Percentiles rank a stretch among this genome's conserved stretches.
These are phyloP conservation scores for Pseudonitzschia multiseries DNA, from an alignment of 108 stramenopile genomes.

Conservation along the genomic window DNA sequence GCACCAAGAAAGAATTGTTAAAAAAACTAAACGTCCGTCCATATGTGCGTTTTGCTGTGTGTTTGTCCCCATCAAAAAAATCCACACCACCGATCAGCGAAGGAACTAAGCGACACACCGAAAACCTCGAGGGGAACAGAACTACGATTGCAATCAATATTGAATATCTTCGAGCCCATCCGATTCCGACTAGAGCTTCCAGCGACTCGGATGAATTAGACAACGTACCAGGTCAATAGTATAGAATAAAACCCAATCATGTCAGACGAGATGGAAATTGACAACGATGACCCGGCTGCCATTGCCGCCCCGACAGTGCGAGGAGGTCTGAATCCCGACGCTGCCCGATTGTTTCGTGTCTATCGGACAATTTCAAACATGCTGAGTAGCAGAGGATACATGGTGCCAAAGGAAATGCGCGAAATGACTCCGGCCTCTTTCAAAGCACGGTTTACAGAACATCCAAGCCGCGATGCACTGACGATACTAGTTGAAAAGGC, in stretches of 20 bases:
- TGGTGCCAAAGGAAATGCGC: slow-evolving; percentile 81
- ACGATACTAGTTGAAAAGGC: slow-evolving; percentile 89
- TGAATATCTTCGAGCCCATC: too few species aligned
- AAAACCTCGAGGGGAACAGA: too few species aligned
- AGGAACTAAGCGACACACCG: too few species aligned
- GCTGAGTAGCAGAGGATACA: slow-evolving; percentile 89
- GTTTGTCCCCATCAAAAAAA: background rate
- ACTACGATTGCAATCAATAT: too few species aligned
- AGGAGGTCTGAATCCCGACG: slow-evolving; percentile 62
- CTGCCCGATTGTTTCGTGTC: slow-evolving; percentile 90
- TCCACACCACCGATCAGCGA: background rate
- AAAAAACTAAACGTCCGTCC: background rate
- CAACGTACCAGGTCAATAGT: too few species aligned
- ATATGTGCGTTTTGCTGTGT: background rate
- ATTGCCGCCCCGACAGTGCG: slow-evolving; percentile 46
- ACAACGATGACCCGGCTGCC: slow-evolving; percentile 34
- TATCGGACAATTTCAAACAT: slow-evolving; percentile 89
- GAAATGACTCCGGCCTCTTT: slow-evolving; percentile 87
- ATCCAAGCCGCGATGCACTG: slow-evolving; percentile 74
- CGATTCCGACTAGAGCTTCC: background rate
- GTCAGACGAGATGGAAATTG: slow-evolving; percentile 25
- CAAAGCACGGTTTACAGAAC: slow-evolving; percentile 77
- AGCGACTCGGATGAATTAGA: too few species aligned
- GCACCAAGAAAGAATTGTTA: too few species aligned
- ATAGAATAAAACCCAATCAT: background rate